Base-by-base conservation (phyloP, 352 stramenopile genomes). In the Phytophthora meadii region DNA sequence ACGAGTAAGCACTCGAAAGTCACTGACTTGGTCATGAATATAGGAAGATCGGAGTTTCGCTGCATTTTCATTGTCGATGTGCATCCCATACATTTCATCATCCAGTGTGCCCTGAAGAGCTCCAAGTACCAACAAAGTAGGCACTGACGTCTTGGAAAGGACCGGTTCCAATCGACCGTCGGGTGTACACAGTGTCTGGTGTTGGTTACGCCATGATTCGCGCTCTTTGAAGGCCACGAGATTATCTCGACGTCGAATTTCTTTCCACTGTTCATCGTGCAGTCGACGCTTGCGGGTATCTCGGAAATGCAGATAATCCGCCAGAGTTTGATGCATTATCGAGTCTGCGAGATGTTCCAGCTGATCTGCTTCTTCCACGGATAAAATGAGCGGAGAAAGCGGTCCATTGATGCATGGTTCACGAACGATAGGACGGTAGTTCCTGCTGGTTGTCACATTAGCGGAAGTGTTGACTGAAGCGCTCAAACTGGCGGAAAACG, bases 21-120 rank as follows among this genome's bases (percentile, higher is more conserved):
- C 76, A 4, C 83, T 37, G 1, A 67, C 40, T 30, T 76, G 77
- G 68, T 88, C 76, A 47, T 84, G 69, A 8, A 82, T 65, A 22
- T 71, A 72, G 24, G 60, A 76, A 1, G 76, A 79, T 9, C 77
- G 65, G 14, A 87, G 48, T 30, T 76, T 70, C 14, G 74, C 73
- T 1, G 53, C 62, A 3, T 74, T 61, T 25, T 70, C 59, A 11
- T 64, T 68, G 41, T 74, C 54, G 5, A 76, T 70, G 44, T 72
- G 65, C 54, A 82, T 65, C 19, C 79, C 82, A 36, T 87, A 90
- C 59, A 89, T 75, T 17, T 74, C 70, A 41, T 90, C 79, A 27
- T 90, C 79, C 6, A 90, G 46, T 24, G 71, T 79, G n/a, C 82
- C 82, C 27, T 84, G 67, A 7, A 84, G 57, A 27, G 70, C 73